Conservation (phyloP, 225 moss, liverwort and hornwort genomes). For the Takakia lepidozioides region DNA sequence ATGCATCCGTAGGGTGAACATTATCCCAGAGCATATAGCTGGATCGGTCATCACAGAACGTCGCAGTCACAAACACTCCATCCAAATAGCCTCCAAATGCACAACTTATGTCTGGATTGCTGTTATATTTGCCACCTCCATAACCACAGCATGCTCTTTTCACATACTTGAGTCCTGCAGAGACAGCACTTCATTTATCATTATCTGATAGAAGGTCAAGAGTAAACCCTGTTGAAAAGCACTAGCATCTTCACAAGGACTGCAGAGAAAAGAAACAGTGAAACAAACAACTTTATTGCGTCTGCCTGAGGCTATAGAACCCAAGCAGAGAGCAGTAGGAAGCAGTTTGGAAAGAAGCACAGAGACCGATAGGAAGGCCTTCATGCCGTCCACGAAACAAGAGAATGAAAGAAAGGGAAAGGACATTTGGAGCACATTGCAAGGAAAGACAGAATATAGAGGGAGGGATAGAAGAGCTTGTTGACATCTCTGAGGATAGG, state of each 20-base stretch:
- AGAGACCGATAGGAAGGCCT: not conserved
- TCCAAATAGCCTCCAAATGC: not conserved
- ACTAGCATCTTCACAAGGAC: not conserved
- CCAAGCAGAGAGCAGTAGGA: too few relatives aligned
- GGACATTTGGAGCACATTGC: too few relatives aligned
- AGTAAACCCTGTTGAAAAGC: not conserved
- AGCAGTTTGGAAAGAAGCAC: too few relatives aligned
- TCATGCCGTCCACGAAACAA: too few relatives aligned
- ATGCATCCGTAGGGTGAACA: conserved; percentile 15
- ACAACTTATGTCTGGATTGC: not conserved
- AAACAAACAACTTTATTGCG: not conserved
- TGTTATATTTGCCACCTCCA: conserved; percentile 12
- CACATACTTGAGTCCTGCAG: conserved; percentile 24
- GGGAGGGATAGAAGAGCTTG: too few relatives aligned
- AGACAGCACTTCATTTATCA: not conserved
- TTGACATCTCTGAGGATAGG: too few relatives aligned
- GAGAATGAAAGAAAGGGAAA: too few relatives aligned
- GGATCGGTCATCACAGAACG: conserved; percentile 13
- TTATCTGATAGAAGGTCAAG: not conserved
- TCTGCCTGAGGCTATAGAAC: too few relatives aligned
- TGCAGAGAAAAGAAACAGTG: not conserved
- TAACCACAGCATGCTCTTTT: conserved; percentile 32
- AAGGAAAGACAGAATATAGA: too few relatives aligned
- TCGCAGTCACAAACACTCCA: conserved; percentile 5
- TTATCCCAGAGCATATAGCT: conserved; percentile 31